Conservation (phyloP, 352 stramenopile species). For the Globisporangium canariense region DNA sequence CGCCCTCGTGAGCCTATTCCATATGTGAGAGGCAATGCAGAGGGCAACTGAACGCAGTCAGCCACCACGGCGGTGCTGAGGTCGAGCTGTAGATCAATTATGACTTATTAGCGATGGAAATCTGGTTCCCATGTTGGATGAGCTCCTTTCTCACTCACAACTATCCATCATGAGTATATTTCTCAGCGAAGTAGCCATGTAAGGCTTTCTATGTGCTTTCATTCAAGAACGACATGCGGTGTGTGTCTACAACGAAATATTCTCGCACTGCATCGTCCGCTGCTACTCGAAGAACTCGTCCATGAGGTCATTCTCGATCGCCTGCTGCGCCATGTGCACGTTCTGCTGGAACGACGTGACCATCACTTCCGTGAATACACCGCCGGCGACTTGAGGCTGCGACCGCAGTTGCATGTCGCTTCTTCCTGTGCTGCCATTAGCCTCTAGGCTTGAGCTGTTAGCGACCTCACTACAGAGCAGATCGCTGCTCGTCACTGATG, state of each 20-base stretch:
- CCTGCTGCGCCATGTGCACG: slow-evolving; percentile 1
- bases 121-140: too few species aligned
- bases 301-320: slow-evolving; percentile 16
- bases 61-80: too few species aligned
- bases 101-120: too few species aligned
- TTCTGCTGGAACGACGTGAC: slow-evolving; percentile 3
- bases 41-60: too few species aligned
- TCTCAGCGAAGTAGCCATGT: background rate
- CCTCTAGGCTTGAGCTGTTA: too few species aligned
- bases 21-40: too few species aligned
- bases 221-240: background rate
- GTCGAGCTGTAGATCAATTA: too few species aligned
- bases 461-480: background rate
- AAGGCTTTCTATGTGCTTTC: background rate
- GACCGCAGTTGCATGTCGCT: background rate
- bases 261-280: background rate
- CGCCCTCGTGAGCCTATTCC: too few species aligned
- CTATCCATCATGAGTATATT: background rate
- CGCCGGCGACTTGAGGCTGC: background rate
- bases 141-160: too few species aligned
- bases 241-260: background rate
- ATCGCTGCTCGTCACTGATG: background rate
- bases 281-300: slow-evolving; percentile 11
- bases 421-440: background rate
- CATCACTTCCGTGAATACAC: background rate